A percentile compares a stretch with the other conserved stretches of the same genome.
Conservation (phyloP, 1,284 basidiomycete genomes). For the Ustilago nuda region DNA sequence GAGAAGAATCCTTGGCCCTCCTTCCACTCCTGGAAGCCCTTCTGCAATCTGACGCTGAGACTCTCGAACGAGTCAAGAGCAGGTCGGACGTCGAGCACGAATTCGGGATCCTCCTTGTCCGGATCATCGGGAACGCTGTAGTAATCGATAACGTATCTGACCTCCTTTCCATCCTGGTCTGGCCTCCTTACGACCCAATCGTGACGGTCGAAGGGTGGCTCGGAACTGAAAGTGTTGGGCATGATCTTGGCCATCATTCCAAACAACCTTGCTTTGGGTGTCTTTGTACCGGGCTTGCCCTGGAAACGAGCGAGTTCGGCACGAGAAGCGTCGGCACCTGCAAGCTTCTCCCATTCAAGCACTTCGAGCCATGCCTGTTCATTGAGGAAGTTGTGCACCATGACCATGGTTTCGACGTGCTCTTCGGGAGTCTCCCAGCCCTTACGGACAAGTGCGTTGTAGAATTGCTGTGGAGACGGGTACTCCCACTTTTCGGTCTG, state of each 20-base stretch:
- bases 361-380: constrained; percentile 97
- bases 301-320: constrained; percentile 83
- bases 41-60: constrained; percentile 46
- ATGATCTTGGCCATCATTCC: constrained; percentile 86
- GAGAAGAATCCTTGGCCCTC: constrained; percentile 50
- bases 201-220: constrained; percentile 97
- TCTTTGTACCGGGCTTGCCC: constrained; percentile 86
- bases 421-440: constrained; percentile 98
- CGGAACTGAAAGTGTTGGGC: constrained; percentile 86
- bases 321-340: constrained; percentile 59
- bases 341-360: constrained; percentile 83
- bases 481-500: constrained; percentile 83
- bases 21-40: constrained; percentile 59
- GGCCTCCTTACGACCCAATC: constrained; percentile 91
- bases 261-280: constrained; percentile 85
- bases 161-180: constrained; percentile 57
- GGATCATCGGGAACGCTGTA: constrained; percentile 62
- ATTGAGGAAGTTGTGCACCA: constrained; percentile 98
- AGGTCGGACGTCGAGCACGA: constrained; percentile 63
- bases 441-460: constrained; percentile 95
- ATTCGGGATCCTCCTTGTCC: constrained; percentile 62
- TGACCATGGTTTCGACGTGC: constrained; percentile 94
- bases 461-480: constrained; percentile 97
- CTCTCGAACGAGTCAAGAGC: constrained; percentile 60
- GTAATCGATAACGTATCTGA: constrained; percentile 69